Evolutionary conservation across 208 protist genomes (phyloP), one percentile per base, ranked within the genome.

Genomic region (Angomonas deanei): DNA sequence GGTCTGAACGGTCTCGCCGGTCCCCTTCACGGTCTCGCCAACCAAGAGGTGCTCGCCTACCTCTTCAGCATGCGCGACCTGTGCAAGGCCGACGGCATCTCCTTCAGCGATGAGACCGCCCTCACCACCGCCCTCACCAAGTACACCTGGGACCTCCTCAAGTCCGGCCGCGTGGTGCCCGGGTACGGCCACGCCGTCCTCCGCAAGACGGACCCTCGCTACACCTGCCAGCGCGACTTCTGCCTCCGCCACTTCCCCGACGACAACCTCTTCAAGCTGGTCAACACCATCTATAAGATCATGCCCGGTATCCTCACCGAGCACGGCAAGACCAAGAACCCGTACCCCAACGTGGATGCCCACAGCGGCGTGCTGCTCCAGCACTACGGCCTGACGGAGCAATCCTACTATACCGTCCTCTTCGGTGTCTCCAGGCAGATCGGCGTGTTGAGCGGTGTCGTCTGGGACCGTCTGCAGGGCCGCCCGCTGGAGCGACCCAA

Each of bases 161-260:
- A 97, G 24, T 42, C 78, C 30, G 80, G 88, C 53, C 84, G 79
- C 60, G 91, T 98, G 56, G 88, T 98, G 59, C 96, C 97, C 30
- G 97, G 97, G 47, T 99, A 97, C 80, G 97, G 98, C 64, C 98
- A 99, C 78, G 97, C 98, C 47, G 98, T 99, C 26, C 91, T 99
- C 53, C 89, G 97, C 67, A 97, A 97, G 83, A 99, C 97, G 52
- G 98, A 99, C 78, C 97, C 98, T 21, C 96, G 98, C 67, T 99
- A 98, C 88, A 97, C 78, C 36, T 98, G 93, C 74, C 97, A 98
- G 84, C 88, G 91, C 64, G 96, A 99, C 48, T 99, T 98, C 79
- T 98, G 97, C 61, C 62, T 90, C 24, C 96, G 97, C 79, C 85
- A 99, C 84, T 71, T 98, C 58, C 96, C 97, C 55, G 74, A 99